Conservation (phyloP, 176 grass and related monocot genomes). For the Cenchrus fungigraminus region DNA sequence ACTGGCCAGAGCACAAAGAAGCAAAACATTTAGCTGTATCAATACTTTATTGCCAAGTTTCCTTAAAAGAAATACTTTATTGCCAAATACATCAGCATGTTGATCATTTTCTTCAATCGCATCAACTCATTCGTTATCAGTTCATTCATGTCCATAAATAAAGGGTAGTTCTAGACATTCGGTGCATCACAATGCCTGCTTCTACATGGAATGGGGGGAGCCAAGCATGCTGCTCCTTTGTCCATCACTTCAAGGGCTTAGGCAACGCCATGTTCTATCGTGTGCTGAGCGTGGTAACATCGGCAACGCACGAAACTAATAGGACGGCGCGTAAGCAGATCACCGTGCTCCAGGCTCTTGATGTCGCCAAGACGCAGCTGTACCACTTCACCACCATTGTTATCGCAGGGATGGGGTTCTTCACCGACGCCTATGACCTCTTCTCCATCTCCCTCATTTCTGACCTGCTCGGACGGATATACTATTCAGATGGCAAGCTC, state of each 20-base stretch:
- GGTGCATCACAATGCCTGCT: too few relatives aligned
- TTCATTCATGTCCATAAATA: too few relatives aligned
- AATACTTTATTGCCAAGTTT: too few relatives aligned
- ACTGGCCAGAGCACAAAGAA: too few relatives aligned
- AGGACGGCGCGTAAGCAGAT: neutral
- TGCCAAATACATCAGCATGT: too few relatives aligned
- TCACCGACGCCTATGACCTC: slow-evolving; percentile 86
- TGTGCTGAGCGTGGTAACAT: neutral
- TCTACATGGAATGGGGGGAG: too few relatives aligned
- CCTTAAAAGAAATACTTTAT: too few relatives aligned
- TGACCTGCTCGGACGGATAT: slow-evolving; percentile 48
- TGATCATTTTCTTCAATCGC: too few relatives aligned
- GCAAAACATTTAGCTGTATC: too few relatives aligned
- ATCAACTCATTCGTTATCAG: too few relatives aligned
- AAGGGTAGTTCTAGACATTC: too few relatives aligned
- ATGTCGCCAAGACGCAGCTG: neutral
- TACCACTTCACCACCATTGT: slow-evolving; percentile 18
- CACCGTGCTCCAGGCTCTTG: neutral
- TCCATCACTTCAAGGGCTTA: neutral
- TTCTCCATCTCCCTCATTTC: slow-evolving; percentile 63
- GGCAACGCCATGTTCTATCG: slow-evolving; percentile 14
- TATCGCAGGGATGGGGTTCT: slow-evolving; percentile 81
- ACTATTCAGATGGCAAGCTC: slow-evolving; percentile 41
- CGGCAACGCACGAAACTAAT: neutral
- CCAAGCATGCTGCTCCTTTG: too few relatives aligned